Percentiles rank a stretch among this genome's conserved stretches.
These are phyloP conservation scores for Aureobasidium uvarum DNA, from an alignment of 2,329 filamentous ascomycete genomes.

Conservation along the genomic window DNA sequence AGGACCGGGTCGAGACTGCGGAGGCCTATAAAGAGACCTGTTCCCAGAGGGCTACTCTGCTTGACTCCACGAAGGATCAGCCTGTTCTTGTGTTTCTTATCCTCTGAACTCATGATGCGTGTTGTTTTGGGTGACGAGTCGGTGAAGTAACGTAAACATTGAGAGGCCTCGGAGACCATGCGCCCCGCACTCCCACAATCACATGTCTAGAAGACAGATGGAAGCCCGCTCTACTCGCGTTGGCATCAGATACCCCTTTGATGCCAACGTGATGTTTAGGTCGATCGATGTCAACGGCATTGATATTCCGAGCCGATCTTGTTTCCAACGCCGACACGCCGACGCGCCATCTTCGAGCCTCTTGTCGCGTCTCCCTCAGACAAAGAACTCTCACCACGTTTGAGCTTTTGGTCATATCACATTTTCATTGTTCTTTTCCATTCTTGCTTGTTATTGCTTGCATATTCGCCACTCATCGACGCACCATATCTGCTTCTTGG, in stretches of 20 bases:
- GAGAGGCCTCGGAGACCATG: not conserved
- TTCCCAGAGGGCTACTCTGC: conserved; percentile 42
- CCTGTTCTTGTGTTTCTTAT: conserved; percentile 29
- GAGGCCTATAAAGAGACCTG: conserved; percentile 45
- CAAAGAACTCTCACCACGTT: not conserved
- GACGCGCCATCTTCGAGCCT: not conserved
- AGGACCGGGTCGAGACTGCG: conserved; percentile 50
- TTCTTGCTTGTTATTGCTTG: not conserved
- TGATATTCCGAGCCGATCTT: too few species aligned
- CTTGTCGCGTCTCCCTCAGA: conserved; percentile 4
- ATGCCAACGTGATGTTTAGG: too few species aligned
- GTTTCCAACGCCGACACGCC: not conserved
- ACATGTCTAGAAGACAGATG: not conserved
- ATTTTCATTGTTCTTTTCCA: conserved; percentile 7
- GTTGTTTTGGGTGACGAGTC: conserved; percentile 5
- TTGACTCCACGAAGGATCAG: conserved; percentile 46
- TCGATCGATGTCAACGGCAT: not conserved
- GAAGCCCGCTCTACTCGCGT: not conserved
- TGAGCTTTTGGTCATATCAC: not conserved
- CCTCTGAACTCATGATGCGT: conserved; percentile 28
- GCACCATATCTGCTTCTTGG: not conserved
- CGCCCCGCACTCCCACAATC: conserved; percentile 15
- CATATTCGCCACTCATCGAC: not conserved
- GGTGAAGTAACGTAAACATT: not conserved
- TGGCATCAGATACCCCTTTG: not conserved